Percentiles rank a stretch among this genome's conserved stretches.
Evolutionary conservation across 495 filamentous ascomycete species (phyloP).

Genomic region (Patellaria atrata): DNA sequence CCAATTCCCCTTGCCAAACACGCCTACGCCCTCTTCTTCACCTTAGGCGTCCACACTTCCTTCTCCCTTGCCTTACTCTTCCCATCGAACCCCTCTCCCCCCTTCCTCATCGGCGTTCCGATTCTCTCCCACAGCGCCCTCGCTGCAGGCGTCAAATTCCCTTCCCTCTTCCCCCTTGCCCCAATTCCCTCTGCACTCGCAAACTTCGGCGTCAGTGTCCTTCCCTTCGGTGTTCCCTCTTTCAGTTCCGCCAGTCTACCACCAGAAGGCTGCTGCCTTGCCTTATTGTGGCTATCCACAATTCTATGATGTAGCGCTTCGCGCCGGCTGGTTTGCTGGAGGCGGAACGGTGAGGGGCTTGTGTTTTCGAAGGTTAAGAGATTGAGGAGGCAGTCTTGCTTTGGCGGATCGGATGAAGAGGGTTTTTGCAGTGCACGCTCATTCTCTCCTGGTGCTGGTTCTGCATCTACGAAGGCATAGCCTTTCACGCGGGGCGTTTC

Average conservation of each 20-base stretch:
- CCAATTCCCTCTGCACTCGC: conserved; percentile 52
- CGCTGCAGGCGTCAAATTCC: conserved; percentile 62
- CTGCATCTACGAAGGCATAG: conserved; percentile 82
- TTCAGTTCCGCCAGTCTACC: conserved; percentile 5
- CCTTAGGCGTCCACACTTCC: conserved; percentile 40
- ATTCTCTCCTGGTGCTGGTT: conserved; percentile 29
- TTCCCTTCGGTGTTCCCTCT: conserved; percentile 18
- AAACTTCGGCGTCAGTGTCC: conserved; percentile 55
- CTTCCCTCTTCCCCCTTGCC: conserved; percentile 23
- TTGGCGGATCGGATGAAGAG: too few species aligned
- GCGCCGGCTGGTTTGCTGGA: conserved; percentile 58
- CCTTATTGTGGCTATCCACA: conserved; percentile 58
- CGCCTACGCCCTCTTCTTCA: conserved; percentile 18
- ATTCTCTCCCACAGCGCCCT: conserved; percentile 52
- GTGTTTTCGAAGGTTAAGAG: conserved; percentile 44
- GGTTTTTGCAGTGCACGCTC: conserved; percentile 1
- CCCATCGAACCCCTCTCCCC: conserved; percentile 21
- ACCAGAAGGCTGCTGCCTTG: conserved; percentile 46
- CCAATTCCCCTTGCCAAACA: neutral
- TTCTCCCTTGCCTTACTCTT: conserved; percentile 28
- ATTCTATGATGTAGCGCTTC: conserved; percentile 80
- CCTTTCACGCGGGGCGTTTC: conserved; percentile 84
- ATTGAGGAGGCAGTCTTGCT: conserved; percentile 19
- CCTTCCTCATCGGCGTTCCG: conserved; percentile 32
- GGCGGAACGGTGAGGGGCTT: conserved; percentile 67